Conservation (phyloP, 768 basidiomycete genomes). For the Lentinula lateritia region DNA sequence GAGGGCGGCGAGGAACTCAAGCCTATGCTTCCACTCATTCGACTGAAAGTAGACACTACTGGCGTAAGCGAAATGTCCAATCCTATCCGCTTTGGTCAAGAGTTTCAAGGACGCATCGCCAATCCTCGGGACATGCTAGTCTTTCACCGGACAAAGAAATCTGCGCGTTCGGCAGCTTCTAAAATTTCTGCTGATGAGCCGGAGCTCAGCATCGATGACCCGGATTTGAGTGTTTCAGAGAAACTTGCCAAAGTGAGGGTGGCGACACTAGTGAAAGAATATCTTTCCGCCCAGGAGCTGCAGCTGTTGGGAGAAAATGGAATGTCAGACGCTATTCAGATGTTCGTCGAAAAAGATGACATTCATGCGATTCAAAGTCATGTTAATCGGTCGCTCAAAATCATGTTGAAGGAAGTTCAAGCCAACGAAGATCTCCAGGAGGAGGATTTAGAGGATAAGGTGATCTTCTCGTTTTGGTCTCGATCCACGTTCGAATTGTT, state of each 20-base stretch:
- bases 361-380: conserved; percentile 84
- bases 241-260: conserved; percentile 81
- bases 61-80: conserved; percentile 90
- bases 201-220: conserved; percentile 77
- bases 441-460: conserved; percentile 69
- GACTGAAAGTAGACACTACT: conserved; percentile 88
- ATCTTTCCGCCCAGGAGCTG: conserved; percentile 86
- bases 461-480: conserved; percentile 23
- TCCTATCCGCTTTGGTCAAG: conserved; percentile 94
- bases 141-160: conserved; percentile 80
- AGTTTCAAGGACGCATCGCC: conserved; percentile 85
- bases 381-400: conserved; percentile 52
- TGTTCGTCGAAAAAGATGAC: conserved; percentile 97
- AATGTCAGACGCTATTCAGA: conserved; percentile 91
- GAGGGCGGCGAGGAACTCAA: conserved; percentile 58
- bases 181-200: conserved; percentile 75
- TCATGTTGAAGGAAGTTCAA: conserved; percentile 63
- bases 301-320: conserved; percentile 86
- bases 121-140: conserved; percentile 92
- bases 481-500: neutral
- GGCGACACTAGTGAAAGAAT: conserved; percentile 86
- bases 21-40: conserved; percentile 80
- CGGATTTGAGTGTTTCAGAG: conserved; percentile 57
- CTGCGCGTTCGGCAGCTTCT: conserved; percentile 26
- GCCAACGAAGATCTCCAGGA: conserved; percentile 49